Evolutionary conservation across 208 protist genomes (phyloP).

Genomic region (Phytomonas sp.): DNA sequence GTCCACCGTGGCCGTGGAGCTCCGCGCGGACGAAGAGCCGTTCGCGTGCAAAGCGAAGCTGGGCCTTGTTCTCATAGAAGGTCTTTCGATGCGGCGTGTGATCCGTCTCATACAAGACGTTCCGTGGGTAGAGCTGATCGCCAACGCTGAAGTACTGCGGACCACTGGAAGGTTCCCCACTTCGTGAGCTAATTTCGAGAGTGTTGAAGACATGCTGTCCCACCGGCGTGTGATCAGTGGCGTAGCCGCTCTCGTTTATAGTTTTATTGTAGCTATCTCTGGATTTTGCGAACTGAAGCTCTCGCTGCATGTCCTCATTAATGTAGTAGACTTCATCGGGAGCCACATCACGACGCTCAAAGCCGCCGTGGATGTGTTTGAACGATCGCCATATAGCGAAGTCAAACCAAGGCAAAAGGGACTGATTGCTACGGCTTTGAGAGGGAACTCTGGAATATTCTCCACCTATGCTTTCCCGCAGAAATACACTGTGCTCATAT

Average conservation of each 20-base stretch:
- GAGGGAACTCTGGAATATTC: constrained; percentile 9
- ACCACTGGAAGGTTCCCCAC: constrained; percentile 11
- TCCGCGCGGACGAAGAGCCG: constrained; percentile 52
- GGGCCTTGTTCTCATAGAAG: constrained; percentile 27
- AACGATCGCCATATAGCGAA: constrained; percentile 88
- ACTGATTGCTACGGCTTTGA: constrained; percentile 14
- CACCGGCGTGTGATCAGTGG: background rate
- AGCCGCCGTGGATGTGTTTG: constrained; percentile 88
- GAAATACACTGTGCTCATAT: constrained; percentile 10
- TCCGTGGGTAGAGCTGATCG: constrained; percentile 63
- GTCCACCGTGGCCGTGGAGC: constrained; percentile 8
- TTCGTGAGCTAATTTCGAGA: background rate
- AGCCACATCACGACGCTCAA: constrained; percentile 77
- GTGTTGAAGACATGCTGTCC: background rate
- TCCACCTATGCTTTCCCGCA: background rate
- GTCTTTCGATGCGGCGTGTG: background rate
- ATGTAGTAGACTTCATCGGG: constrained; percentile 85
- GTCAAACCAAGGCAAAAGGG: constrained; percentile 74
- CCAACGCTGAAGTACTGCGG: constrained; percentile 78
- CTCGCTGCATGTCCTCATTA: constrained; percentile 79
- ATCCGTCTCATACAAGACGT: constrained; percentile 20
- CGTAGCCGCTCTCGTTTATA: background rate
- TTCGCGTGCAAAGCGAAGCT: constrained; percentile 60
- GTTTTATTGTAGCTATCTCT: constrained; percentile 47
- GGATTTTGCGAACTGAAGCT: constrained; percentile 73